Evolutionary conservation across 345 rosid genomes (phyloP), one percentile per base, ranked within the genome.

Genomic region (Arabidopsis suecica): DNA sequence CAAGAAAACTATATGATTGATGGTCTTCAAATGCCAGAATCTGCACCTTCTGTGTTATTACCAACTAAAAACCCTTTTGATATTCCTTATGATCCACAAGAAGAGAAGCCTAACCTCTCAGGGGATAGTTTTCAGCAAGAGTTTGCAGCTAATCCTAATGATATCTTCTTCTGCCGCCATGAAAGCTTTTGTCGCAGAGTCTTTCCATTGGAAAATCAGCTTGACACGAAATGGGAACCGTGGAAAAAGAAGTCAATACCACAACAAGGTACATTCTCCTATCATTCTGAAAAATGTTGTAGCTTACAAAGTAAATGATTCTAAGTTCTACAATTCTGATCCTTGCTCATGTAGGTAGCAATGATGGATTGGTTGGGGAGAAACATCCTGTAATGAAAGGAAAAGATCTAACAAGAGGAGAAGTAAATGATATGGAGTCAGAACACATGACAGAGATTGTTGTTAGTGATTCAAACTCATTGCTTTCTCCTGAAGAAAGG

Each of bases 21-120:
- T 38, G 83, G 65, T 23, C 22, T 71, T 30, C 82, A 77, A 25
- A 57, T 84, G 50, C 97, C 95, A 25, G 86, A 88, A 55, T 90
- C 98, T 28, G 98, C 98, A 6, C 98, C 98, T 69, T 88, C 91
- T 7, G 33, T 85, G 55, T 49, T 90, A 79, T 69, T 87, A 68
- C 90, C 86, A n/a, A 56, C 45, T 12, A 72, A 83, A 64, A 89
- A 88, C 41, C 95, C 96, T 0, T 90, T 90, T 45, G 97, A 93
- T 75, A 82, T 90, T 61, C 97, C 97, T 5, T 88, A 89, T 47
- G 96, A 86, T 7, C 90, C 91, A 28, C 73, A 47, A 0, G 97
- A 92, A 74, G 97, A 92, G 82, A 92, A 86, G 61, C 96, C 93
- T 5, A 71, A 87, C 74, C 86, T 90, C 32, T 83, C 60, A 71